A percentile compares a stretch with the other conserved stretches of the same genome.
Evolutionary conservation across 768 basidiomycete species (phyloP).

Genomic region (Mrakia gelida): DNA sequence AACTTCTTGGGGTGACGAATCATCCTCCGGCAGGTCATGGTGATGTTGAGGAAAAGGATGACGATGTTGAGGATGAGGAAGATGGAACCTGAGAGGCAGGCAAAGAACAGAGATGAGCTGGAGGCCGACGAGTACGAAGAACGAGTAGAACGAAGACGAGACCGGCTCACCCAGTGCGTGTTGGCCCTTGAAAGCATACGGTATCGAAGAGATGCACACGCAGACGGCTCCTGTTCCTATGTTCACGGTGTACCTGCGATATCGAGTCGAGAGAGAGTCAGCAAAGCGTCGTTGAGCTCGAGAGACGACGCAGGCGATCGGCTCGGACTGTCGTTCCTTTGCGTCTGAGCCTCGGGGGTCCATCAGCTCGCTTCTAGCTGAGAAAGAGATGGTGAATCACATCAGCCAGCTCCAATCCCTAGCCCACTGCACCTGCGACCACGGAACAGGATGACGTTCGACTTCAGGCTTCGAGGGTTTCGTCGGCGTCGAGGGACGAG

Average conservation of each 20-base stretch:
- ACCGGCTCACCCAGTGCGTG: slow-evolving; percentile 26
- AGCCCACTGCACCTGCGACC: not conserved
- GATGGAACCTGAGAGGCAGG: not conserved
- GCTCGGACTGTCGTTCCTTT: too few relatives aligned
- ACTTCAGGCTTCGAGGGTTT: too few relatives aligned
- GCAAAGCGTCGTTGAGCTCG: too few relatives aligned
- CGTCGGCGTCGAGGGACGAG: not conserved
- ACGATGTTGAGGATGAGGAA: slow-evolving; percentile 33
- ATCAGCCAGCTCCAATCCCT: not conserved
- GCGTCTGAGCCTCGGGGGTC: too few relatives aligned
- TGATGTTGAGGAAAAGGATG: slow-evolving; percentile 18
- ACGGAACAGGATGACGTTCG: not conserved
- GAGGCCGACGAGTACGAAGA: not conserved
- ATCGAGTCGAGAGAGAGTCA: too few relatives aligned
- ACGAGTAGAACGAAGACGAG: not conserved
- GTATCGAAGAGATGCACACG: slow-evolving; percentile 22
- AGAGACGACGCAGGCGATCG: too few relatives aligned
- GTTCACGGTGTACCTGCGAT: not conserved
- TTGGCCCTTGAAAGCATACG: slow-evolving; percentile 30
- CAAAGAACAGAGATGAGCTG: not conserved
- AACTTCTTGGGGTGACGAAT: slow-evolving; percentile 20
- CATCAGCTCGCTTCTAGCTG: too few relatives aligned
- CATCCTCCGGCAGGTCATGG: slow-evolving; percentile 18
- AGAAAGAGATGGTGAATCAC: not conserved
- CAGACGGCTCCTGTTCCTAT: slow-evolving; percentile 30